Evolutionary conservation across 75 land plant genomes (phyloP), one percentile per base, ranked within the genome.

Genomic region (Cunninghamia lanceolata): DNA sequence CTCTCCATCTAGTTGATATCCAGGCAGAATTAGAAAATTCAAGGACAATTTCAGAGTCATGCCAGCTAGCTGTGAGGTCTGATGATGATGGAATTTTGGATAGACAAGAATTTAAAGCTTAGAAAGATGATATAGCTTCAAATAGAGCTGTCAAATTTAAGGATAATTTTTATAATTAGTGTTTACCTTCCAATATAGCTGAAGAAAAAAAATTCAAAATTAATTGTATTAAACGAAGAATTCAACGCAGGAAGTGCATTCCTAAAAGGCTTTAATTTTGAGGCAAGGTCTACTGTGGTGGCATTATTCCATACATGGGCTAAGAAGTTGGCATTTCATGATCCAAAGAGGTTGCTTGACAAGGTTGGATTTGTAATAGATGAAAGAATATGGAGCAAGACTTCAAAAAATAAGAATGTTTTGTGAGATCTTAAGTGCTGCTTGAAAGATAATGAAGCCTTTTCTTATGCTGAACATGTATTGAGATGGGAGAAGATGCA

Each of bases 331-430:
- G 99, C 99, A 77, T 98, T 98, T 90, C 92, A 95, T 75, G 93
- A 93, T 52, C 99, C 99, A 53, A 93, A 92, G 84, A 90, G 99
- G 50, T 91, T 98, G 71, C 91, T 98, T 63, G 91, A 93, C 84
- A 98, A 98, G 96, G 99, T 98, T 88, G 89, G 94, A 36, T 98
- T 95, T 92, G 97, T 92, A 4, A 90, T 96, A 86, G 99, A 98
- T 89, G 99, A 40, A 40, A 40, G 40, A 40, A 40, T 40, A 40
- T 2, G 2, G 40, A 40, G 40, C 40, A 40, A 40, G 40, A 40
- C 40, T 40, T 40, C 40, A 40, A 40, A 40, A 40, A 40, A 40
- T 40, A 40, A 40, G 40, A 2, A 40, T 40, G 40, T 40, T 40
- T 40, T 40, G 40, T 2, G 40, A 40, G 40, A 1, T 40, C 40